Conservation (phyloP, 192 early-diverging fungal species). For the Tieghemiomyces parasiticus region DNA sequence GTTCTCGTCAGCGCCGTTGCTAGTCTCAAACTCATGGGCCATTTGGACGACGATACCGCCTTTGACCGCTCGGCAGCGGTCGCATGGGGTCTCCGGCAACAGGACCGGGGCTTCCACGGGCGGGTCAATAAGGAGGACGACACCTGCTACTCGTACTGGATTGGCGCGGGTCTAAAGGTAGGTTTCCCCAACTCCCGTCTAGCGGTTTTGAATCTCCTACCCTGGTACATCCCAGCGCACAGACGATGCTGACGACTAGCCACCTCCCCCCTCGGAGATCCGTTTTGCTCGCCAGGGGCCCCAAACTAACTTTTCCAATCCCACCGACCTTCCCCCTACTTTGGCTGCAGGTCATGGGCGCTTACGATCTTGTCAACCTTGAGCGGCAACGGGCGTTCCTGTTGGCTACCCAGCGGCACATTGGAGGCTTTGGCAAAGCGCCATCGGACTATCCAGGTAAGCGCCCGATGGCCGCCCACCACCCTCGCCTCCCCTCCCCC, state of each 20-base stretch:
- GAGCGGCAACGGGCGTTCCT: constrained; percentile 13
- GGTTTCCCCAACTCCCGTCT: no score
- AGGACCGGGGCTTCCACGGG: constrained; percentile 79
- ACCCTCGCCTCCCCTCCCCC: no score
- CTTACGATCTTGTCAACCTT: constrained; percentile 20
- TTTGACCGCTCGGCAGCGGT: constrained; percentile 34
- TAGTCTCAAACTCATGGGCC: constrained; percentile 55
- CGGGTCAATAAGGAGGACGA: constrained; percentile 74
- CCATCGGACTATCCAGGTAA: constrained; percentile 15
- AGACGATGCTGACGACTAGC: no score
- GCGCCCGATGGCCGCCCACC: no score
- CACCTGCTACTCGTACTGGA: constrained; percentile 97
- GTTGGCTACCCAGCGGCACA: constrained; percentile 17
- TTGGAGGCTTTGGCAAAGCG: constrained; percentile 27
- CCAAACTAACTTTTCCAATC: no score
- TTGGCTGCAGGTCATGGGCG: constrained; percentile 20
- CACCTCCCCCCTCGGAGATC: no score
- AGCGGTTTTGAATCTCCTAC: no score
- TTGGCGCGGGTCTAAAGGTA: constrained; percentile 66
- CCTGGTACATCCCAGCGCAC: no score
- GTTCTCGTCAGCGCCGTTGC: constrained; percentile 85
- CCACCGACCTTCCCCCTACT: background rate
- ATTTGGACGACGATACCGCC: constrained; percentile 34
- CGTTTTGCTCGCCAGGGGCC: no score
- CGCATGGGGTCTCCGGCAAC: constrained; percentile 67